Conservation (phyloP, 2,329 filamentous ascomycete species). For the Xylariaceae sp. region DNA sequence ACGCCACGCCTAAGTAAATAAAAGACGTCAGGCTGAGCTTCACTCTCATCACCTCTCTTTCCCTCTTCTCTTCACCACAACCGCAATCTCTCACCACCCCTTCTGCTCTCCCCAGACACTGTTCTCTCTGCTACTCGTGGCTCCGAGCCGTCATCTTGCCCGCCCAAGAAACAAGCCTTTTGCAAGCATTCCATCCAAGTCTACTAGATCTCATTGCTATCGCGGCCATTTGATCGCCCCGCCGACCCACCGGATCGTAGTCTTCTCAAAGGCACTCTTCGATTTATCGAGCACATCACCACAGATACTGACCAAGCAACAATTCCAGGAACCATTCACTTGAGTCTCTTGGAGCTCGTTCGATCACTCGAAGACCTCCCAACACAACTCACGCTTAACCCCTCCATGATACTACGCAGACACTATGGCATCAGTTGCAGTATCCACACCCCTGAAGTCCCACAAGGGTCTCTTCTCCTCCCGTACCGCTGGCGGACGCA, state of each 20-base stretch:
- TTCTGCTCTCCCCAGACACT: slow-evolving; percentile 14
- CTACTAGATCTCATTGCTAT: slow-evolving; percentile 49
- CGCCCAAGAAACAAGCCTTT: slow-evolving; percentile 23
- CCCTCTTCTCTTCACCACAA: slow-evolving; percentile 23
- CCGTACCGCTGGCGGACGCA: slow-evolving; percentile 89
- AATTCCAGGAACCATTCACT: slow-evolving; percentile 56
- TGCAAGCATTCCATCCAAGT: slow-evolving; percentile 36
- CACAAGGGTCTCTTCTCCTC: slow-evolving; percentile 89
- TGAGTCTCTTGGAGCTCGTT: slow-evolving; percentile 59
- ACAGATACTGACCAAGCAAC: slow-evolving; percentile 44
- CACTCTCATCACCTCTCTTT: slow-evolving; percentile 14
- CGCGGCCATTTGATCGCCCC: slow-evolving; percentile 46
- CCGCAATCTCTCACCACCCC: slow-evolving; percentile 20
- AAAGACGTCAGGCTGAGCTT: slow-evolving; percentile 19
- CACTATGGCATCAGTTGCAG: slow-evolving; percentile 74
- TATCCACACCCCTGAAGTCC: slow-evolving; percentile 93
- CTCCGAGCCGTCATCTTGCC: slow-evolving; percentile 19
- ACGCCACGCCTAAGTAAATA: slow-evolving; percentile 26
- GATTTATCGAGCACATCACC: slow-evolving; percentile 46
- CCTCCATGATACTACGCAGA: slow-evolving; percentile 30
- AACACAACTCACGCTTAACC: slow-evolving; percentile 19
- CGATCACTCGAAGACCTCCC: slow-evolving; percentile 40
- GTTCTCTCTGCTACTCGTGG: slow-evolving; percentile 8
- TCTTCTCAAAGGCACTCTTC: slow-evolving; percentile 42
- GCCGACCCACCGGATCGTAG: slow-evolving; percentile 40